Evolutionary conservation across 257 asterid species (phyloP).

Genomic region (Solanum sitiens): DNA sequence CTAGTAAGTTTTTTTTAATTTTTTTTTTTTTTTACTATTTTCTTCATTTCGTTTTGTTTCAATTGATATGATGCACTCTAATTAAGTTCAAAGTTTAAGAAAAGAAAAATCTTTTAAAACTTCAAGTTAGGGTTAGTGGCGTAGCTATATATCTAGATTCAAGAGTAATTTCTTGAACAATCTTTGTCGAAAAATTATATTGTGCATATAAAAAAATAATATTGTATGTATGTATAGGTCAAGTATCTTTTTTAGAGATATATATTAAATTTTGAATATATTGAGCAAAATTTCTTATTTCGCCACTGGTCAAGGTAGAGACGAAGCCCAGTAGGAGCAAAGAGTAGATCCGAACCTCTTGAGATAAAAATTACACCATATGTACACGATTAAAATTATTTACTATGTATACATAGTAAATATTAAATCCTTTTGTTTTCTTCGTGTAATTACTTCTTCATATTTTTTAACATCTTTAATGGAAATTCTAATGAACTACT

Average conservation of each 20-base stretch:
- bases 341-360: not conserved
- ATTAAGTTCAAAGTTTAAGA: no score
- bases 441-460: not conserved
- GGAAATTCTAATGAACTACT: not conserved
- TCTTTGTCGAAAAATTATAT: no score
- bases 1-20: constrained; percentile 9
- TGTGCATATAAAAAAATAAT: no score
- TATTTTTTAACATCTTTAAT: not conserved
- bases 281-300: no score
- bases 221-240: not conserved
- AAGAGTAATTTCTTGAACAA: no score
- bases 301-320: fast-evolving
- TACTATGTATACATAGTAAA: not conserved
- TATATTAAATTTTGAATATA: no score
- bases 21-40: no score
- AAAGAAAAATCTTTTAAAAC: no score
- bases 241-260: no score
- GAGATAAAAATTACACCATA: not conserved
- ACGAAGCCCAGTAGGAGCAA: not conserved
- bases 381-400: not conserved
- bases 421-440: not conserved
- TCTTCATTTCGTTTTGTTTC: no score
- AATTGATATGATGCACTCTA: no score
- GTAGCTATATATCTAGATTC: not conserved
- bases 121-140: not conserved